Percentiles rank a stretch among this genome's conserved stretches.
Evolutionary conservation across 306 rosid species (phyloP).

Genomic region (Mucuna pruriens): DNA sequence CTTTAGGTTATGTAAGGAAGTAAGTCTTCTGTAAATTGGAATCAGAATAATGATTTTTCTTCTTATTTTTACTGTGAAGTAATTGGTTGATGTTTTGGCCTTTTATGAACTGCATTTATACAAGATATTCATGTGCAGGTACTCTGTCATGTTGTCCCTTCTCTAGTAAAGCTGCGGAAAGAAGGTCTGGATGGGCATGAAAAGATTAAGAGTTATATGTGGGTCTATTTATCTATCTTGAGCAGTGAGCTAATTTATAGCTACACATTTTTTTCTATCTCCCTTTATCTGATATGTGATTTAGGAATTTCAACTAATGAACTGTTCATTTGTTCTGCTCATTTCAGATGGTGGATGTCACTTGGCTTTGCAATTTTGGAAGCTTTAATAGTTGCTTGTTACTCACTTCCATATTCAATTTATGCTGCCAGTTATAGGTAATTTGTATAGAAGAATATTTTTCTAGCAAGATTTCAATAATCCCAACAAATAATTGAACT

Average conservation of each 20-base stretch:
- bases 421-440: conserved; percentile 82
- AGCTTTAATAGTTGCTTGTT: conserved; percentile 78
- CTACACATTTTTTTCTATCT: conserved; percentile 32
- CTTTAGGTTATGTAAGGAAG: conserved; percentile 18
- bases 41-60: conserved; percentile 11
- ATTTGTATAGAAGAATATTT: conserved; percentile 16
- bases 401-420: conserved; percentile 95
- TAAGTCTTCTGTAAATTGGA: neutral
- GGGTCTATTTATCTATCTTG: conserved; percentile 74
- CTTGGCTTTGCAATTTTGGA: conserved; percentile 93
- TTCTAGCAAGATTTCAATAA: conserved; percentile 25
- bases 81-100: conserved; percentile 22
- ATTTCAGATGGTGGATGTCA: conserved; percentile 97
- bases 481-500: conserved; percentile 8
- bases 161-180: conserved; percentile 92
- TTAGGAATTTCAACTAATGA: conserved; percentile 37
- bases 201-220: conserved; percentile 99
- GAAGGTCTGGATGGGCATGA: conserved; percentile 98
- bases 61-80: conserved; percentile 1
- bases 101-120: conserved; percentile 18
- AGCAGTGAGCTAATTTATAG: conserved; percentile 62
- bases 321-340: conserved; percentile 39
- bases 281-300: conserved; percentile 27
- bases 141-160: conserved; percentile 85
- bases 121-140: conserved; percentile 61